A percentile compares a stretch with the other conserved stretches of the same genome.
phyloP scores from a whole-genome alignment of 2,329 filamentous ascomycete species.

The Claviceps sp. region DNA sequence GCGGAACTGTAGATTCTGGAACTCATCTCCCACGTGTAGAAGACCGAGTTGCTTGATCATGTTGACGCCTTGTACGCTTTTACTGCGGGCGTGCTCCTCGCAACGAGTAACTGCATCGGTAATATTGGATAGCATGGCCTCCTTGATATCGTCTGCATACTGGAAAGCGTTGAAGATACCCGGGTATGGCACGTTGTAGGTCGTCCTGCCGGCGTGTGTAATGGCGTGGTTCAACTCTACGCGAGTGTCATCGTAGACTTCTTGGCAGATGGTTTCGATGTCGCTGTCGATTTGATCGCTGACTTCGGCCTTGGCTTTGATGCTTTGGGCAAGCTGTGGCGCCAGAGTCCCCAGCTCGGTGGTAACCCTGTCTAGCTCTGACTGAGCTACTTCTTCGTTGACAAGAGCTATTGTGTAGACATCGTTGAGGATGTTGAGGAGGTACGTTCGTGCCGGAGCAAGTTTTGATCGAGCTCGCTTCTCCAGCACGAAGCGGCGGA shows the following conservation, averaged over 20 bases:
- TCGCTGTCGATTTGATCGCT: slow-evolving; percentile 68
- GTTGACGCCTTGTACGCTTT: slow-evolving; percentile 69
- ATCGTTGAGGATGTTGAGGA: slow-evolving; percentile 85
- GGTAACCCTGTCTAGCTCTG: slow-evolving; percentile 72
- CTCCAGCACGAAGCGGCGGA: slow-evolving; percentile 87
- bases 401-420: slow-evolving; percentile 70
- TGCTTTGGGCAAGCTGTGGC: slow-evolving; percentile 71
- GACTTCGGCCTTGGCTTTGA: slow-evolving; percentile 65
- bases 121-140: slow-evolving; percentile 83
- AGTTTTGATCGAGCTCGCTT: slow-evolving; percentile 92
- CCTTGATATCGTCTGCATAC: slow-evolving; percentile 86
- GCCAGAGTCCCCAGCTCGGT: slow-evolving; percentile 71
- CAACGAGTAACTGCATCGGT: slow-evolving; percentile 63
- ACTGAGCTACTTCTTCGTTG: slow-evolving; percentile 75
- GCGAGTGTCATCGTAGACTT: slow-evolving; percentile 76
- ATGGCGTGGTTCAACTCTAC: slow-evolving; percentile 65
- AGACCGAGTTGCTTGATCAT: slow-evolving; percentile 81
- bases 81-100: slow-evolving; percentile 71
- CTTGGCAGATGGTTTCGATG: slow-evolving; percentile 73
- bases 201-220: slow-evolving; percentile 56
- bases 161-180: slow-evolving; percentile 76
- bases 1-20: slow-evolving; percentile 74
- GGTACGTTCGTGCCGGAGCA: slow-evolving; percentile 87
- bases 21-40: slow-evolving; percentile 77
- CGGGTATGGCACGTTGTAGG: slow-evolving; percentile 75